These are phyloP conservation scores for Floccularia luteovirens DNA, from an alignment of 768 basidiomycete species.

Conservation along the genomic window DNA sequence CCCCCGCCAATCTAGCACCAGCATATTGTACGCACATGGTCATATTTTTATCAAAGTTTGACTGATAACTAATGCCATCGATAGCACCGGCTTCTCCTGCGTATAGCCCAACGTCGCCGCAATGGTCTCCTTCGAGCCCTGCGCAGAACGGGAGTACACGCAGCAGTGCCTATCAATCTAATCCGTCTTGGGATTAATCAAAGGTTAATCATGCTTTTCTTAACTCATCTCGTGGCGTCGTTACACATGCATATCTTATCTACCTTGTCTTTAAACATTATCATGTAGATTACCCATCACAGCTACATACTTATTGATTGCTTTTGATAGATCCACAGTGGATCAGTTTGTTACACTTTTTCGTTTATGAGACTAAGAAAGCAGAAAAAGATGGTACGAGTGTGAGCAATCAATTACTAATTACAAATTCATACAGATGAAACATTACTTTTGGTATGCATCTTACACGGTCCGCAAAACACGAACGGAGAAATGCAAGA, in stretches of 20 bases:
- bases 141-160: conserved; percentile 43
- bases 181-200: conserved; percentile 44
- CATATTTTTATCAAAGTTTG: background rate
- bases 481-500: too few relatives aligned
- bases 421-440: too few relatives aligned
- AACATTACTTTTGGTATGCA: too few relatives aligned
- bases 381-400: too few relatives aligned
- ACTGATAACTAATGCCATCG: conserved; percentile 11
- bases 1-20: conserved; percentile 44
- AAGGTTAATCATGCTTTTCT: background rate
- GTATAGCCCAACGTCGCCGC: conserved; percentile 82
- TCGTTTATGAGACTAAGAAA: too few relatives aligned
- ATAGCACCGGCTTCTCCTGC: conserved; percentile 79
- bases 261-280: background rate
- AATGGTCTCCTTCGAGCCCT: conserved; percentile 79
- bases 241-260: background rate
- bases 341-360: too few relatives aligned
- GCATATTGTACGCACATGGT: conserved; percentile 67
- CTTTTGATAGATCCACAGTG: too few relatives aligned
- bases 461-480: too few relatives aligned
- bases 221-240: background rate
- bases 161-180: conserved; percentile 37
- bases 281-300: conserved; percentile 1
- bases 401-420: too few relatives aligned
- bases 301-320: too few relatives aligned